Conservation (phyloP, 129 eudicot species). For the Calendula officinalis region DNA sequence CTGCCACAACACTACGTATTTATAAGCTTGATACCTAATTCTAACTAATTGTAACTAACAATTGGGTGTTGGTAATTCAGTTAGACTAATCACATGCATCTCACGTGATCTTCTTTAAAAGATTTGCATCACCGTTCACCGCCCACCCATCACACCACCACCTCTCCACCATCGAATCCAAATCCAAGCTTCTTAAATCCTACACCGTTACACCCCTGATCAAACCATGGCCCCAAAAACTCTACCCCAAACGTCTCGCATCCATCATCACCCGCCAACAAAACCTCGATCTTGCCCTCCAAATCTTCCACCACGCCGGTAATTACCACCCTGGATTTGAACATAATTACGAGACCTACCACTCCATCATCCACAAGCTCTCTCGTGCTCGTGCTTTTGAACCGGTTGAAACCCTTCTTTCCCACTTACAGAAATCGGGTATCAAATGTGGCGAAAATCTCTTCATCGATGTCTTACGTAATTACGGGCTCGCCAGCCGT, state of each 20-base stretch:
- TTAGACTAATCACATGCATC: too few relatives aligned
- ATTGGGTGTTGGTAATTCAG: too few relatives aligned
- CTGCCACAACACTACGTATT: too few relatives aligned
- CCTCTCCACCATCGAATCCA: conserved; percentile 51
- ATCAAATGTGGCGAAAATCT: conserved; percentile 64
- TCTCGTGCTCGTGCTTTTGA: conserved; percentile 74
- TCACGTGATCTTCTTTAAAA: too few relatives aligned
- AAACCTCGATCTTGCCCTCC: conserved; percentile 78
- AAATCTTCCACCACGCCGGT: conserved; percentile 75
- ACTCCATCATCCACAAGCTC: conserved; percentile 59
- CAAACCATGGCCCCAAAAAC: conserved; percentile 85
- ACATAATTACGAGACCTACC: conserved; percentile 71
- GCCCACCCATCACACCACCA: conserved; percentile 46
- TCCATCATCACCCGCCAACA: conserved; percentile 64
- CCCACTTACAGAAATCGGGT: conserved; percentile 37
- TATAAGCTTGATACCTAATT: too few relatives aligned
- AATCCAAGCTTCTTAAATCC: conserved; percentile 56
- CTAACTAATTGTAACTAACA: too few relatives aligned
- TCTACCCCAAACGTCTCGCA: conserved; percentile 65
- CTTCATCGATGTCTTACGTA: conserved; percentile 60
- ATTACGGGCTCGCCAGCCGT: conserved; percentile 64
- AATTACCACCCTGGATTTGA: conserved; percentile 58
- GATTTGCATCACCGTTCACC: too few relatives aligned
- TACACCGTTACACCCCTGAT: conserved; percentile 78
- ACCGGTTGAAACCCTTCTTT: conserved; percentile 49